Percentiles rank a stretch among this genome's conserved stretches.
Conservation (phyloP, 257 asterid genomes). For the Verbascum thapsus region DNA sequence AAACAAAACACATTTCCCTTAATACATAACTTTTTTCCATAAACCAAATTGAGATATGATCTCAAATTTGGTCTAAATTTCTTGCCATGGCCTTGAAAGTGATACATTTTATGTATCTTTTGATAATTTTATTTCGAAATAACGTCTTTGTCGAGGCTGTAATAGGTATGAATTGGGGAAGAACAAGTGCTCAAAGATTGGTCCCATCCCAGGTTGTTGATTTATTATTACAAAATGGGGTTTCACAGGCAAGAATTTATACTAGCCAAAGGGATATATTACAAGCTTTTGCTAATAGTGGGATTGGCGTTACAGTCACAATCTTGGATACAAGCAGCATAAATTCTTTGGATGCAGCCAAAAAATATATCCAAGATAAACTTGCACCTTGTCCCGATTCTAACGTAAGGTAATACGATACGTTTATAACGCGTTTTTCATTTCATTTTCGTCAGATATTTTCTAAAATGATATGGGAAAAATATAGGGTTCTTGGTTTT, state of each 20-base stretch:
- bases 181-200: slow-evolving; percentile 25
- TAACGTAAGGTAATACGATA: slow-evolving; percentile 27
- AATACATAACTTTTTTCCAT: no score
- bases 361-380: background rate
- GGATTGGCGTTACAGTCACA: slow-evolving; percentile 25
- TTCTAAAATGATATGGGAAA: no score
- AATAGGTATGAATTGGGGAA: slow-evolving; percentile 19
- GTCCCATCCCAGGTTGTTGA: slow-evolving; percentile 45
- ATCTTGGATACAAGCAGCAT: accelerated
- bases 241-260: slow-evolving; percentile 23
- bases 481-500: no score
- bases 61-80: no score
- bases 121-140: no score
- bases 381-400: background rate
- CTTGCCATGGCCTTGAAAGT: no score
- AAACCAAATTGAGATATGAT: no score
- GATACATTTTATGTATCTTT: no score
- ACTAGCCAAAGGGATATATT: slow-evolving; percentile 13
- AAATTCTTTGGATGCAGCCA: background rate
- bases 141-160: slow-evolving; percentile 24
- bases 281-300: slow-evolving; percentile 27
- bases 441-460: no score
- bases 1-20: no score
- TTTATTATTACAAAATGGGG: slow-evolving; percentile 36
- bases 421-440: no score